Base-by-base conservation (phyloP, 495 filamentous ascomycete genomes). In the Hypoxylon subgilvum region DNA sequence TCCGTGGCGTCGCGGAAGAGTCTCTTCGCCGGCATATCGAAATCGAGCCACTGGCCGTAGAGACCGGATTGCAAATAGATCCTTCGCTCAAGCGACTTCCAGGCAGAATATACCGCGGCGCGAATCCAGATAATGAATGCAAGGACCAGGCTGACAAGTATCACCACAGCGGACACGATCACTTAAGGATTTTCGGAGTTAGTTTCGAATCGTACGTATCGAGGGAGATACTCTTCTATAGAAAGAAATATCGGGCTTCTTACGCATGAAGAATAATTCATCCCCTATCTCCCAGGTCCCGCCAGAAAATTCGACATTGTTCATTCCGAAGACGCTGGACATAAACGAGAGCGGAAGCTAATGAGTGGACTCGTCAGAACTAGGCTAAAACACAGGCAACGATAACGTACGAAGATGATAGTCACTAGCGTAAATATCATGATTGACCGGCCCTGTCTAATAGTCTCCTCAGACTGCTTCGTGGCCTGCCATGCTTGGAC, bases 351-450 rank as follows among this genome's bases (percentile, higher is more conserved):
- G 49, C 4, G 75, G 73, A 3, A 77, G 57, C 74, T 69, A 35
- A n/a, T 21, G 9, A 9, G n/a, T 43, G 25, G 23, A 8, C 23
- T 8, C 3, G 8, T 27, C 4, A 8, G 4, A 27, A 8, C 23
- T 8, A 4, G 8, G 23, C 23, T 27, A 27, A 27, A n/a, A n/a
- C n/a, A n/a, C n/a, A n/a, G n/a, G n/a, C n/a, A n/a, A 8, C 21
- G 23, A n/a, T 5, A 10, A 58, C 72, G 65, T 45, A 79, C 71
- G 46, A 79, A 79, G 3, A 86, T 76, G 32, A 86, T 84, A 1
- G 82, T 86, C 54, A 86, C 78, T 12, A 86, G 74, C 0, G 85
- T 88, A 48, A 88, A 87, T 0, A 86, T 75, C 83, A 87, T 84
- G 27, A 88, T 77, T 4, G 83, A 75, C 19, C 77, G 72, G 0